phyloP scores from a whole-genome alignment of 2,329 filamentous ascomycete species.

The Metarhizium anisopliae region DNA sequence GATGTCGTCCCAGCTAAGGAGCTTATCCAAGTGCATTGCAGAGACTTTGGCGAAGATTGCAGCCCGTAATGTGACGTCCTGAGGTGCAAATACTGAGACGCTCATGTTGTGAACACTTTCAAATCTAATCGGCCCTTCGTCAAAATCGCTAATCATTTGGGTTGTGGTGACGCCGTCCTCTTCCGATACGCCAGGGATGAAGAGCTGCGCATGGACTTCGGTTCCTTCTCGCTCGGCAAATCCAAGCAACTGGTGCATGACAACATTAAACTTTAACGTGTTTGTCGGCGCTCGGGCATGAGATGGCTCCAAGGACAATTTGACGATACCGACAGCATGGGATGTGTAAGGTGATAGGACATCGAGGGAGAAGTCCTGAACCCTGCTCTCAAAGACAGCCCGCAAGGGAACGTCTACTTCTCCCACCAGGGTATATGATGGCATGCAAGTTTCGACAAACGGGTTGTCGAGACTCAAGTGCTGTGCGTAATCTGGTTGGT shows the following conservation, averaged over 20 bases:
- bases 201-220: constrained; percentile 93
- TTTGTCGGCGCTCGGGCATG: constrained; percentile 85
- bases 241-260: constrained; percentile 92
- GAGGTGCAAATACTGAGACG: constrained; percentile 64
- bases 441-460: constrained; percentile 84
- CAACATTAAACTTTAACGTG: constrained; percentile 94
- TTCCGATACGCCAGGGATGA: constrained; percentile 82
- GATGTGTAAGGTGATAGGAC: constrained; percentile 88
- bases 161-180: constrained; percentile 90
- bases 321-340: constrained; percentile 82
- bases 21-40: constrained; percentile 89
- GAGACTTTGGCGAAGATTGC: constrained; percentile 89
- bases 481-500: constrained; percentile 87
- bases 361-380: constrained; percentile 89
- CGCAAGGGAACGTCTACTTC: constrained; percentile 88
- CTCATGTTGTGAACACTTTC: constrained; percentile 99
- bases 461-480: constrained; percentile 90
- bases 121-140: constrained; percentile 85
- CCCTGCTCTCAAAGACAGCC: constrained; percentile 87
- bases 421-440: constrained; percentile 83
- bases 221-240: constrained; percentile 95
- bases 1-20: constrained; percentile 98
- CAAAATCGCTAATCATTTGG: constrained; percentile 87
- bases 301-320: constrained; percentile 85
- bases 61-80: constrained; percentile 68